Percentiles rank a stretch among this genome's conserved stretches.
phyloP scores from a whole-genome alignment of 164 flowering plant species.

The Euptelea pleiosperma region DNA sequence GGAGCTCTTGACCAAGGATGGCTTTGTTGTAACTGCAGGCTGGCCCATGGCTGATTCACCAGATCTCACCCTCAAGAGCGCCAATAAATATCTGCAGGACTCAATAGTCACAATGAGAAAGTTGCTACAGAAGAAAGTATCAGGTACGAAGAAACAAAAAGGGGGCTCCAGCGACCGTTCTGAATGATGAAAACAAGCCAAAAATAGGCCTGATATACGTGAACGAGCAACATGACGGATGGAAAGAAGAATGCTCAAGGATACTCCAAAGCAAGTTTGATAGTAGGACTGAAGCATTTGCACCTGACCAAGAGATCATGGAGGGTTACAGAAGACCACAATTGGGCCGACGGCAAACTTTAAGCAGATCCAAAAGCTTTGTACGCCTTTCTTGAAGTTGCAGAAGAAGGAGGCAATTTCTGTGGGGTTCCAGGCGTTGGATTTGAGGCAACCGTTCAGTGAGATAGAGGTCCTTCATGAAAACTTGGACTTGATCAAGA shows the following conservation, averaged over 20 bases:
- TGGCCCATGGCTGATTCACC: slow-evolving; percentile 68
- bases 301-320: slow-evolving; percentile 61
- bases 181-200: slow-evolving; percentile 34
- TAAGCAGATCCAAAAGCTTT: slow-evolving; percentile 61
- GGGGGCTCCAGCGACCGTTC: slow-evolving; percentile 33
- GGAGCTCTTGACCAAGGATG: slow-evolving; percentile 65
- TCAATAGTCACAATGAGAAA: slow-evolving; percentile 68
- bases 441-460: slow-evolving; percentile 72
- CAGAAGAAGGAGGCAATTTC: slow-evolving; percentile 69
- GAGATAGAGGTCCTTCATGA: slow-evolving; percentile 74
- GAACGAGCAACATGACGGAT: slow-evolving; percentile 74
- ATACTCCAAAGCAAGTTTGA: slow-evolving; percentile 61
- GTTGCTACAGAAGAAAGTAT: slow-evolving; percentile 65
- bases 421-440: slow-evolving; percentile 70
- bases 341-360: slow-evolving; percentile 47
- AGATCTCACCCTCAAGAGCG: slow-evolving; percentile 62
- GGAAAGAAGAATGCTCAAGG: slow-evolving; percentile 76
- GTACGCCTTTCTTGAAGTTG: slow-evolving; percentile 87
- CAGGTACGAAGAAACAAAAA: slow-evolving; percentile 71
- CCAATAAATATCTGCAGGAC: slow-evolving; percentile 83
- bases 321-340: slow-evolving; percentile 41
- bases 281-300: slow-evolving; percentile 35
- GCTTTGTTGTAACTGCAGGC: slow-evolving; percentile 72
- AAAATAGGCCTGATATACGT: slow-evolving; percentile 64
- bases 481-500: slow-evolving; percentile 68